Base-by-base conservation (phyloP, 441 rosid species). In the Oxalis stricta region DNA sequence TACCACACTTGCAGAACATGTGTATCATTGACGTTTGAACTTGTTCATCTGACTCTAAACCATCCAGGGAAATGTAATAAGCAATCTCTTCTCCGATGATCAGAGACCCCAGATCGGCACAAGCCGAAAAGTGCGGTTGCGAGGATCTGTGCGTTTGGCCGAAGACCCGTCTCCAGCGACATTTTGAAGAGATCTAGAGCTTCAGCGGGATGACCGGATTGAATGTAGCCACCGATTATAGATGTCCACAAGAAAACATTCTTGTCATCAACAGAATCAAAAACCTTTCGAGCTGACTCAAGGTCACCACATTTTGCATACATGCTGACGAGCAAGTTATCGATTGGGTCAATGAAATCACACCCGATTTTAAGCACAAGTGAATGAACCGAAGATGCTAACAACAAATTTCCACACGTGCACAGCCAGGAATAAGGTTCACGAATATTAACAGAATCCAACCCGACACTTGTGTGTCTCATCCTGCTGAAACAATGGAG, bases 21-120 rank as follows among this genome's bases (percentile, higher is more conserved):
- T 53, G 51, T 21, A 53, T 44, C 29, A 53, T 24, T 45, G 67
- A 56, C 34, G 60, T 61, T 40, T 43, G 58, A 4, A 61, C 56
- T 18, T 29, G 33, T 16, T n/a, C 11, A 31, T 44, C 17, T 2
- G 38, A 39, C 20, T 46, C 50, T 14, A 53, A 18, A 1, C 44
- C 45, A 9, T 38, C 22, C 21, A 18, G 17, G 21, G 12, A 16
- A 29, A 53, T 31, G 52, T 45, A 53, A 4, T 36, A 15, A 31
- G 44, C 51, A 38, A 45, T 47, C 52, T 47, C 43, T 20, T 37
- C n/a, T 10, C 59, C 59, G 45, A n/a, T 3, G 26, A 17, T 18
- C 11, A 31, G 30, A 11, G 59, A 46, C 24, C 59, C 59, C 17
- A 53, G 13, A 32, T 45, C 39, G 2, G 59, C 59, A 45, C 50